Percentiles rank a stretch among this genome's conserved stretches.
These are phyloP conservation scores for Boletus subcaerulescens DNA, from an alignment of 768 basidiomycete species.

Conservation along the genomic window DNA sequence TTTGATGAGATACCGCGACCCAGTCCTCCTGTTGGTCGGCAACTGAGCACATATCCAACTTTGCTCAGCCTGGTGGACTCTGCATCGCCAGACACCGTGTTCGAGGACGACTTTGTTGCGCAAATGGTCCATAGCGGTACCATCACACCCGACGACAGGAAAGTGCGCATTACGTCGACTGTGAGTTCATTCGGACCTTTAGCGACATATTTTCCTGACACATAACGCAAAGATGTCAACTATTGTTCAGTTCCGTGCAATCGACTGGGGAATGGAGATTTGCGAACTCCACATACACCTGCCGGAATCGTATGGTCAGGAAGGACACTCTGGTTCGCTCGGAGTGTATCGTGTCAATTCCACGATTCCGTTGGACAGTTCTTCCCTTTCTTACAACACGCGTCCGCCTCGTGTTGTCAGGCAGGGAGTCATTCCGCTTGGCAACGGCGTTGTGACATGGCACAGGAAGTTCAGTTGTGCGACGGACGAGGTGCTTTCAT, in stretches of 20 bases:
- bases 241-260: conserved; percentile 12
- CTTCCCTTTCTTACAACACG: conserved; percentile 8
- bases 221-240: conserved; percentile 7
- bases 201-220: not conserved
- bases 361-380: conserved; percentile 6
- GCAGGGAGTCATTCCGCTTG: conserved; percentile 1
- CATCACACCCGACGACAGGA: conserved; percentile 8
- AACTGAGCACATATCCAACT: conserved; percentile 5
- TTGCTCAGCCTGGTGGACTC: conserved; percentile 10
- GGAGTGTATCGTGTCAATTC: conserved; percentile 5
- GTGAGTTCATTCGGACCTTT: not conserved
- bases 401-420: conserved; percentile 5
- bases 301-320: conserved; percentile 1
- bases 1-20: conserved; percentile 8
- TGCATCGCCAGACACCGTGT: conserved; percentile 4
- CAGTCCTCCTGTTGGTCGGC: not conserved
- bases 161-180: conserved; percentile 2
- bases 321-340: conserved; percentile 4
- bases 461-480: conserved; percentile 11
- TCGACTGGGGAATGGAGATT: conserved; percentile 16
- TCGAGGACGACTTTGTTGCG: conserved; percentile 2
- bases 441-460: not conserved
- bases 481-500: conserved; percentile 11
- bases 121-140: conserved; percentile 8
- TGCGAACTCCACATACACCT: conserved; percentile 12